Percentiles rank a stretch among this genome's conserved stretches.
Evolutionary conservation across 345 rosid species (phyloP).

Genomic region (Populus nigra): DNA sequence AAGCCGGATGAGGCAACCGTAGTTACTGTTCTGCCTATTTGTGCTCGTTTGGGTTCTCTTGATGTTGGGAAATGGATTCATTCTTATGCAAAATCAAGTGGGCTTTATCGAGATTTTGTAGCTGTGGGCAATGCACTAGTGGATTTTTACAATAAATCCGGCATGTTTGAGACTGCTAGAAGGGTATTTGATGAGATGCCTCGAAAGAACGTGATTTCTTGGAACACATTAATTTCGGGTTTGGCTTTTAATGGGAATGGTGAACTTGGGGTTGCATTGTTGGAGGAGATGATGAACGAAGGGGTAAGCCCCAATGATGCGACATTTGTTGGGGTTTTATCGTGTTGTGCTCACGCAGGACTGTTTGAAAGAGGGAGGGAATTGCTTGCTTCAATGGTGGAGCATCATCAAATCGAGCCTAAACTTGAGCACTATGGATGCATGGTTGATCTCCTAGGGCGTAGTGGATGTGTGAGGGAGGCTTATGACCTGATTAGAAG

Average conservation of each 20-base stretch:
- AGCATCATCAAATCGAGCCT: conserved; percentile 39
- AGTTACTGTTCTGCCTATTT: conserved; percentile 58
- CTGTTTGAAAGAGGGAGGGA: conserved; percentile 46
- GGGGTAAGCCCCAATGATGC: conserved; percentile 47
- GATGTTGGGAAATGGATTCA: conserved; percentile 54
- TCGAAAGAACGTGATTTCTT: conserved; percentile 49
- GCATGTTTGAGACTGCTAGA: conserved; percentile 48
- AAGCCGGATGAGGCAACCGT: conserved; percentile 63
- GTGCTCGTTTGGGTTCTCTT: conserved; percentile 55
- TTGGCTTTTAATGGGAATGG: conserved; percentile 61
- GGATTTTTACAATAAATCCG: conserved; percentile 61
- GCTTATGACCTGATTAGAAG: conserved; percentile 59
- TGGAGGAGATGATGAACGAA: conserved; percentile 49
- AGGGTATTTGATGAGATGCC: conserved; percentile 44
- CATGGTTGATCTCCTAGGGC: conserved; percentile 71
- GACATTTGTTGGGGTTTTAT: conserved; percentile 50
- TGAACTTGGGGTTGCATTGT: conserved; percentile 47
- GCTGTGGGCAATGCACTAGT: conserved; percentile 64
- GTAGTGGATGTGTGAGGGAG: conserved; percentile 48
- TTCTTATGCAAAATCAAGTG: conserved; percentile 46
- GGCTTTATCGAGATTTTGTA: conserved; percentile 30
- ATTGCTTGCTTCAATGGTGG: conserved; percentile 50
- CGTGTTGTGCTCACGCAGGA: conserved; percentile 68
- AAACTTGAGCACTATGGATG: conserved; percentile 64
- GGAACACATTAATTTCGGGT: conserved; percentile 70